phyloP scores from a whole-genome alignment of 129 eudicot genomes.

The Dittrichia graveolens region DNA sequence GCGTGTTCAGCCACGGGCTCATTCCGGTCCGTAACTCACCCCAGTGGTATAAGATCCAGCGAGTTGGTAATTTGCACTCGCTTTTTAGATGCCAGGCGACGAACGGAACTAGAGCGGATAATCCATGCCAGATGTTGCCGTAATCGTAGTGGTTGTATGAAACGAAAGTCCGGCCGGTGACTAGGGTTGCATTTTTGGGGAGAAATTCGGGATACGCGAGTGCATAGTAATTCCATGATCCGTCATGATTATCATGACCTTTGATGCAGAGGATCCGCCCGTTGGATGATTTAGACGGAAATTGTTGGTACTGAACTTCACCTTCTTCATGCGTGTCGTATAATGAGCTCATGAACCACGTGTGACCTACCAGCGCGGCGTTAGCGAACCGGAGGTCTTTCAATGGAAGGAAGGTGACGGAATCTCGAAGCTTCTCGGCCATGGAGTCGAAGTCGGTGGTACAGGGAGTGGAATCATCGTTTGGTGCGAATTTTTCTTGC shows the following conservation, averaged over 20 bases:
- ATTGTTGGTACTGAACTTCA: conserved; percentile 67
- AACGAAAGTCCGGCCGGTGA: conserved; percentile 68
- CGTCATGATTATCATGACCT: conserved; percentile 83
- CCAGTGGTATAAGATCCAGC: conserved; percentile 72
- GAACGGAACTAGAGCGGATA: conserved; percentile 71
- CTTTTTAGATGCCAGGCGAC: conserved; percentile 74
- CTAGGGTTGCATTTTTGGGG: conserved; percentile 61
- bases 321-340: conserved; percentile 72
- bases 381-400: conserved; percentile 74
- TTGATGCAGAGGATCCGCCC: conserved; percentile 73
- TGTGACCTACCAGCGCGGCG: conserved; percentile 77
- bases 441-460: conserved; percentile 25
- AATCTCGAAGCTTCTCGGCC: conserved; percentile 47
- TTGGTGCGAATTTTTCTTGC: conserved; percentile 30
- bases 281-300: conserved; percentile 61
- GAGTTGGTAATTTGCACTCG: conserved; percentile 41
- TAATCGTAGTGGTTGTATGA: conserved; percentile 67
- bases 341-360: conserved; percentile 99
- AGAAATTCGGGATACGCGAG: conserved; percentile 72
- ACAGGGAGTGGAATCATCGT: conserved; percentile 11
- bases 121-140: conserved; percentile 75
- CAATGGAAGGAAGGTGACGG: conserved; percentile 82
- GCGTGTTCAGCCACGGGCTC: conserved; percentile 56
- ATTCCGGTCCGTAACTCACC: conserved; percentile 57
- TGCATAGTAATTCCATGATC: conserved; percentile 84